These are phyloP conservation scores for Croton laevigatus DNA, from an alignment of 441 rosid genomes.

Conservation along the genomic window DNA sequence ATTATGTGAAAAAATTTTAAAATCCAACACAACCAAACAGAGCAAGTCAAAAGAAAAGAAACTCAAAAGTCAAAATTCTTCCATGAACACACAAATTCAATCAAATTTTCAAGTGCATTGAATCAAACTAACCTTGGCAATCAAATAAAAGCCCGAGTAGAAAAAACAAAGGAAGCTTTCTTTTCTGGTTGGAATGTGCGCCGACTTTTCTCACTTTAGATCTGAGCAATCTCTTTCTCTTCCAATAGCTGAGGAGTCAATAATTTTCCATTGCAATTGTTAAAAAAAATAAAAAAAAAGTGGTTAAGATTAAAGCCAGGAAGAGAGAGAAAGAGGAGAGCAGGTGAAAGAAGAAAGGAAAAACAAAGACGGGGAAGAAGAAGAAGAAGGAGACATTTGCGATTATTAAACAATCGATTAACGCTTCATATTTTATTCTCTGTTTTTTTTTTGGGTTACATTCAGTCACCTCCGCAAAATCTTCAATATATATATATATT, in stretches of 20 bases:
- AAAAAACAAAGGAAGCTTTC: constrained; percentile 21
- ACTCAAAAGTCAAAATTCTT: constrained; percentile 12
- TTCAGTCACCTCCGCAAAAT: constrained; percentile 24
- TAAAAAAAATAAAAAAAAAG: neutral
- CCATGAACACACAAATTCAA: constrained; percentile 16
- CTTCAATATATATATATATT: neutral
- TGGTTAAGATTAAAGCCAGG: neutral
- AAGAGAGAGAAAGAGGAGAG: constrained; percentile 20
- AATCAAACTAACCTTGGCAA: constrained; percentile 35
- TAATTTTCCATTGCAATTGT: constrained; percentile 34
- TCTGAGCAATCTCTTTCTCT: constrained; percentile 36
- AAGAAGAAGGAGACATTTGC: constrained; percentile 67
- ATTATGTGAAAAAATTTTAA: neutral
- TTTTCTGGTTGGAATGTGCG: constrained; percentile 13
- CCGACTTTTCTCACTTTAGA: constrained; percentile 41
- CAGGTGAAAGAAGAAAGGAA: constrained; percentile 49
- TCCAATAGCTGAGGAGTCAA: constrained; percentile 36
- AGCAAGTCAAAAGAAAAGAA: neutral
- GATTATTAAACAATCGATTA: constrained; percentile 41
- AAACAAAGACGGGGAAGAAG: constrained; percentile 33
- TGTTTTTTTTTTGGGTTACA: constrained; percentile 30
- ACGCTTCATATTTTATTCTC: constrained; percentile 17
- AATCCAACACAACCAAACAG: neutral
- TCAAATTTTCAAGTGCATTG: constrained; percentile 8
- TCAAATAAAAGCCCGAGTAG: constrained; percentile 22